Evolutionary conservation across 305 asterid species (phyloP), one percentile per base, ranked within the genome.

Genomic region (Ajuga reptans): DNA sequence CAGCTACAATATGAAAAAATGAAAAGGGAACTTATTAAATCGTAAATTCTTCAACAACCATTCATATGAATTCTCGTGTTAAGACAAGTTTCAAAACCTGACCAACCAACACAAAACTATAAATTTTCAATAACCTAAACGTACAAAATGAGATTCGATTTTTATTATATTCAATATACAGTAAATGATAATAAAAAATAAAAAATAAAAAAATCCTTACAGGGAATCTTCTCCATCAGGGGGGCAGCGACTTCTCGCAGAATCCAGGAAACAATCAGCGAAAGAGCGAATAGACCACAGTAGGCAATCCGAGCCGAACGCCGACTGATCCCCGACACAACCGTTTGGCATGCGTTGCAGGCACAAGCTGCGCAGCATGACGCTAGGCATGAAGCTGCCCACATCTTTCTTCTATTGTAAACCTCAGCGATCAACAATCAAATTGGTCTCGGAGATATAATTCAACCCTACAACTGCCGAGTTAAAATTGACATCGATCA

Each of bases 321-420:
- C 70, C 98, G 81, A 69, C 96, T 84, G 80, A 92, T 89, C 62
- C 95, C 92, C 2, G 98, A 92, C 77, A 87, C 96, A 5, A 84
- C 95, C 47, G 92, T 70, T 55, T 83, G 88, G 83, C 96, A 92
- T 12, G 95, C 96, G n/a, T 82, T 83, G 82, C 98, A 92, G 45
- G 96, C 96, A 68, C 96, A 89, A 9, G 86, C 84, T 61, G 92
- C 96, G 70, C 96, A 89, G 81, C 98, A 89, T 43, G 95, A 87
- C 37, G 98, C 96, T 18, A 91, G 86, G 80, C 98, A 91, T 21
- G 98, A 76, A 64, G 98, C 96, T 47, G 98, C 98, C 95, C 95
- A 91, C 98, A 91, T 90, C 73, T 74, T 82, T 66, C 73, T 56
- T 51, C 73, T 47, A 62, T n/a, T 37, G 46, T 63, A 50, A 36